Conservation (phyloP, 2,329 filamentous ascomycete species). For the Neofusicoccum umdonicola region DNA sequence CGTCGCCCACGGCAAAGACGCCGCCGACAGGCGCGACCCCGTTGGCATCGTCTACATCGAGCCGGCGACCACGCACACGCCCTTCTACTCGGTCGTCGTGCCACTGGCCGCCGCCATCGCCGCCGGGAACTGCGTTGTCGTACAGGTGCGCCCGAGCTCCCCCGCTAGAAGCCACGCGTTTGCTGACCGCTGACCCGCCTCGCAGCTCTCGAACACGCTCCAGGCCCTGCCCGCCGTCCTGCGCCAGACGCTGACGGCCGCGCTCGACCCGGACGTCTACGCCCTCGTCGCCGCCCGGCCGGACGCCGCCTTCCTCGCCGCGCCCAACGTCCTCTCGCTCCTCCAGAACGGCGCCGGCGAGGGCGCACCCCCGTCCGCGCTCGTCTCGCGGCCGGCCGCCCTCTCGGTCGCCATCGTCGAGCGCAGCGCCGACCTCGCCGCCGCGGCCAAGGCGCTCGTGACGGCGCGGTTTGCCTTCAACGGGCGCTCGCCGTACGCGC, state of each 20-base stretch:
- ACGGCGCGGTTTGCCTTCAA: conserved; percentile 55
- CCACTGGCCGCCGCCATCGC: conserved; percentile 49
- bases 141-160: conserved; percentile 41
- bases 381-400: conserved; percentile 33
- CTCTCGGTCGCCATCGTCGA: conserved; percentile 59
- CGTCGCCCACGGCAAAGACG: conserved; percentile 41
- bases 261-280: conserved; percentile 52
- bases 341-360: conserved; percentile 30
- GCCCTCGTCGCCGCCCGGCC: conserved; percentile 39
- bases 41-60: conserved; percentile 50
- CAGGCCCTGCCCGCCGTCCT: conserved; percentile 36
- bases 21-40: conserved; percentile 31
- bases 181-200: not conserved
- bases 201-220: conserved; percentile 42
- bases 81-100: conserved; percentile 47
- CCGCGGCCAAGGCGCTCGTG: conserved; percentile 54
- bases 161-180: not conserved
- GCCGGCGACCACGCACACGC: conserved; percentile 44
- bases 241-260: conserved; percentile 37
- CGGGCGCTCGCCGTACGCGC: conserved; percentile 59
- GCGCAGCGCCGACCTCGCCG: conserved; percentile 54
- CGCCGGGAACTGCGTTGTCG: conserved; percentile 51
- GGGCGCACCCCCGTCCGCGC: conserved; percentile 22
- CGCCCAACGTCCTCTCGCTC: conserved; percentile 30
- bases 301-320: conserved; percentile 23